These are phyloP conservation scores for Lactarius hengduanensis DNA, from an alignment of 768 basidiomycete species.

Conservation along the genomic window DNA sequence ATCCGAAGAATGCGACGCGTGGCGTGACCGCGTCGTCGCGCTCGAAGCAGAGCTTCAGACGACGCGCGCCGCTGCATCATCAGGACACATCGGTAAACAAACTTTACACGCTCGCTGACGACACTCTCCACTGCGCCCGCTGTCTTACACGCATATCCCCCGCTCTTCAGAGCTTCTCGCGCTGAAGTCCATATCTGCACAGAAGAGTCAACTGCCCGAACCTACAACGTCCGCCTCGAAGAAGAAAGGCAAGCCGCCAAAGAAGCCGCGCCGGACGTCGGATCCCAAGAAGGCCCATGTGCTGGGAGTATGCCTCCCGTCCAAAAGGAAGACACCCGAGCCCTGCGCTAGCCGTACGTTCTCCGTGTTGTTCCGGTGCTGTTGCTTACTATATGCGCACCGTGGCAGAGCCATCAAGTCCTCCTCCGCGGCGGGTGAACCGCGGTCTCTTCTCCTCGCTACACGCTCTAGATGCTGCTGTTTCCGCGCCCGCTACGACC, in stretches of 20 bases:
- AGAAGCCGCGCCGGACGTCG: not conserved
- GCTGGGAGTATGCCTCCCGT: not conserved
- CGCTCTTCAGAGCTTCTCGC: not conserved
- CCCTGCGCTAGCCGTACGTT: not conserved
- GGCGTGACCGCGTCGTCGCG: slow-evolving; percentile 19
- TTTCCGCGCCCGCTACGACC: not conserved
- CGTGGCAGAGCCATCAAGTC: not conserved
- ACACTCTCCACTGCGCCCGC: not conserved
- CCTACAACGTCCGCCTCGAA: not conserved
- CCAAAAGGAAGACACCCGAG: not conserved
- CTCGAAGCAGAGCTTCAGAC: slow-evolving; percentile 17
- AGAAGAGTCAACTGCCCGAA: not conserved
- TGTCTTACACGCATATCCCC: not conserved
- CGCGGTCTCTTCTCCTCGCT: slow-evolving; percentile 20
- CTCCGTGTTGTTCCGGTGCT: not conserved
- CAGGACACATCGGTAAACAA: slow-evolving; percentile 12
- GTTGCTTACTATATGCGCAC: slow-evolving; percentile 6
- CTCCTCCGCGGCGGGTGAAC: not conserved
- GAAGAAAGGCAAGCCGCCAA: not conserved
- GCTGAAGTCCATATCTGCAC: not conserved
- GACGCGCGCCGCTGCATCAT: not conserved
- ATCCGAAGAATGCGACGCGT: slow-evolving; percentile 13
- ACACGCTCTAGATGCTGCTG: slow-evolving; percentile 5
- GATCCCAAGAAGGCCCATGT: not conserved
- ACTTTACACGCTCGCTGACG: not conserved